Evolutionary conservation across 208 protist genomes (phyloP), one percentile per base, ranked within the genome.

Genomic region (Acanthamoeba sp.): DNA sequence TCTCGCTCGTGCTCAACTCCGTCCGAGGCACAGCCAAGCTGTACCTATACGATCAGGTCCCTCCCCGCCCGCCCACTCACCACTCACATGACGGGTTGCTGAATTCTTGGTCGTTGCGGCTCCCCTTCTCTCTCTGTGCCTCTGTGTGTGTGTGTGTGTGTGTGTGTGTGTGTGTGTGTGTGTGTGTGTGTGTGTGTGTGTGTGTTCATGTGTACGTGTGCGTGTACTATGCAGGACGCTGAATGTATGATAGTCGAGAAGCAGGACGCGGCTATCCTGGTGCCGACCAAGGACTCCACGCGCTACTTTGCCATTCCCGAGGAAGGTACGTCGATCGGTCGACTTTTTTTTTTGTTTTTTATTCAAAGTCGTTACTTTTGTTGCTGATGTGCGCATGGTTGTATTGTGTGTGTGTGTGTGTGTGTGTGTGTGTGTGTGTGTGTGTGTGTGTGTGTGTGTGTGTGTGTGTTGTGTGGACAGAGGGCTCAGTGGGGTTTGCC

Each of bases 171-270:
- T n/a, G n/a, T n/a, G n/a, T n/a, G n/a, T n/a, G n/a, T n/a, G n/a
- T n/a, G n/a, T n/a, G n/a, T n/a, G n/a, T n/a, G n/a, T n/a, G n/a
- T n/a, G n/a, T n/a, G n/a, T n/a, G n/a, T n/a, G n/a, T n/a, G n/a
- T 38, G 64, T 32, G 64, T 34, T 16, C n/a, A 62, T 27, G 16
- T 62, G 16, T 27, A 62, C 12, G 12, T 62, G 55, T 62, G 16
- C 55, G 16, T 62, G n/a, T n/a, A n/a, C 22, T 62, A 12, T 62
- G 24, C 16, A 82, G 76, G 76, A 85, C 18, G 76, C 76, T n/a
- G 76, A 85, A 34, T 85, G 76, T 57, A 85, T 85, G 76, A 85
- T 85, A 50, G 76, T 85, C 1, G 76, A 85, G 18, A 85, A 85
- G 22, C 76, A 85, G 34, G 76, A 85, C 32, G 45, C 76, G 9